Evolutionary conservation across 2,329 filamentous ascomycete genomes (phyloP), one percentile per base, ranked within the genome.

Genomic region (Aspergillus texensis): DNA sequence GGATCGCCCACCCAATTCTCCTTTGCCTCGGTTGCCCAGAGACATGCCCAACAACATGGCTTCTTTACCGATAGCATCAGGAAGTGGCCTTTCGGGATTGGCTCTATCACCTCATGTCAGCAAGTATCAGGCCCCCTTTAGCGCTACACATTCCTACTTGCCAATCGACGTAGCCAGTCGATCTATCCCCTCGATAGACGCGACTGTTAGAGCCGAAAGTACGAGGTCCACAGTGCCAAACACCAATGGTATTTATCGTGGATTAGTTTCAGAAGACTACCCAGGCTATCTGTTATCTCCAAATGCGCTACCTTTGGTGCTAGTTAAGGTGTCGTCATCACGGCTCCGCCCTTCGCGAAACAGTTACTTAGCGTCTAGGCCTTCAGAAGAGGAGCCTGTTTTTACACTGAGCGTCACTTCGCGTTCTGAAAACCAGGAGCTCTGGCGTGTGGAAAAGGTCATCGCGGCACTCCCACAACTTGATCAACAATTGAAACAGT

Each of bases 381-480:
- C 92, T 65, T 83, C 91, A 24, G 94, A 97, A 62, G 94, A 97
- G 74, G 94, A 97, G 70, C 93, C 94, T 0, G 94, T 98, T 0
- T 97, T 98, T 72, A 97, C 93, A 0, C 82, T 99, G 59, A 94
- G 93, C 21, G 82, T 99, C 41, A 90, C 93, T 71, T 91, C 91
- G 11, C 89, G 94, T 60, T 89, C 89, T 0, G 72, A 76, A 34
- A 72, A 72, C 57, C 64, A 66, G 34, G 94, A 98, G 75, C 83
- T 99, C 12, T 98, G 95, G 94, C 89, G 94, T 34, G 88, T 97
- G 8, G 95, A 99, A 79, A 99, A 99, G 78, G 93, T 96, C 65
- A 91, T 92, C 4, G 82, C 86, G 16, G 93, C 94, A 32, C 82
- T 99, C 32, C 86, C 88, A n/a, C 89, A 90, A 67, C 83, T 99